These are phyloP conservation scores for Pyrrhoderma lamaoense DNA, from an alignment of 1,284 basidiomycete species.

Conservation along the genomic window DNA sequence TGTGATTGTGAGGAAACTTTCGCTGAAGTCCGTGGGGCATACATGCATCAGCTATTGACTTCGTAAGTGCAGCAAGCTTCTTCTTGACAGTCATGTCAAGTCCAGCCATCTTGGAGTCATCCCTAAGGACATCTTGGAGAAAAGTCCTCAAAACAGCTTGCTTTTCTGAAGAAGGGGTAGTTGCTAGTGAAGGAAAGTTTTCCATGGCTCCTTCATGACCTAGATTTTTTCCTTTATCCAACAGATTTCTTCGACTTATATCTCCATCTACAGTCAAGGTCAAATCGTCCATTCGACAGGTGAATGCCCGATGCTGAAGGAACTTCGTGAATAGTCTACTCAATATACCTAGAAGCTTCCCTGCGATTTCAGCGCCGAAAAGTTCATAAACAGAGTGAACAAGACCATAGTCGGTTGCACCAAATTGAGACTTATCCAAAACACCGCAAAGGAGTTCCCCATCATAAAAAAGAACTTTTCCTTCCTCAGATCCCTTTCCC, in stretches of 20 bases:
- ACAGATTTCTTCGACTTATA: constrained; percentile 57
- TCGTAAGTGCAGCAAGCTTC: constrained; percentile 78
- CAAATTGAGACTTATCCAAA: constrained; percentile 96
- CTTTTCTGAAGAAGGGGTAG: constrained; percentile 43
- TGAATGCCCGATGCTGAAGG: constrained; percentile 94
- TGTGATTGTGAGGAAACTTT: constrained; percentile 97
- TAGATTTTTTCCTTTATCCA: constrained; percentile 62
- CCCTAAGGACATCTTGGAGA: constrained; percentile 94
- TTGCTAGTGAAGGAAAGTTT: constrained; percentile 71
- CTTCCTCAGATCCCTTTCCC: constrained; percentile 75
- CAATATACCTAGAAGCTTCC: constrained; percentile 87
- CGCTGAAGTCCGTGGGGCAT: constrained; percentile 87
- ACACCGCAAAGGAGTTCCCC: constrained; percentile 91
- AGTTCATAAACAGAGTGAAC: constrained; percentile 98
- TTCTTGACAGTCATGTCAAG: constrained; percentile 90
- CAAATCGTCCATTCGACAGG: constrained; percentile 98
- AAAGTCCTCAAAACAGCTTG: constrained; percentile 46
- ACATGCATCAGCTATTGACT: constrained; percentile 84
- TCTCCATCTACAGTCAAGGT: constrained; percentile 84
- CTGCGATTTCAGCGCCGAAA: constrained; percentile 89
- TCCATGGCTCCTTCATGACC: constrained; percentile 88
- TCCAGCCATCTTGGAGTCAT: constrained; percentile 96
- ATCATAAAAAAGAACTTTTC: constrained; percentile 85
- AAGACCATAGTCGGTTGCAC: constrained; percentile 92
- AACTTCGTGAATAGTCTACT: constrained; percentile 96